Conservation (phyloP, 495 filamentous ascomycete species). For the Penicillium angulare region DNA sequence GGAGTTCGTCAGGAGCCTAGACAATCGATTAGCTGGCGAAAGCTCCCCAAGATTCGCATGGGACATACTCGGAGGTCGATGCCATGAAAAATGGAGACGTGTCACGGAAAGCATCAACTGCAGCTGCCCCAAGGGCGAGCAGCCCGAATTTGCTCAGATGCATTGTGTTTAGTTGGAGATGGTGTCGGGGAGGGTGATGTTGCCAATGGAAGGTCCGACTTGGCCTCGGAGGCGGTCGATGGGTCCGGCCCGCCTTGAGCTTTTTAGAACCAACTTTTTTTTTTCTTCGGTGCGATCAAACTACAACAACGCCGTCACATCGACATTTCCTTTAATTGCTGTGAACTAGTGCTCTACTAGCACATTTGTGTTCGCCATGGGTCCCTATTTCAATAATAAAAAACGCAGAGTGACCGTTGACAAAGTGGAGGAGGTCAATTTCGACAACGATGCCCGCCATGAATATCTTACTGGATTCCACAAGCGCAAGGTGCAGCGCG, state of each 20-base stretch:
- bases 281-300: slow-evolving; percentile 10
- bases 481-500: slow-evolving; percentile 84
- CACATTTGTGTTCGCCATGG: slow-evolving; percentile 27
- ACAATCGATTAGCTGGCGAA: slow-evolving; percentile 31
- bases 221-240: slow-evolving; percentile 34
- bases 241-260: slow-evolving; percentile 22
- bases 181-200: slow-evolving; percentile 19
- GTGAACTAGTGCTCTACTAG: too few relatives aligned
- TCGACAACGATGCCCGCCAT: slow-evolving; percentile 71
- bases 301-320: slow-evolving; percentile 2
- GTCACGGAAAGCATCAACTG: slow-evolving; percentile 71
- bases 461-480: slow-evolving; percentile 95
- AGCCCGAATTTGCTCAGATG: slow-evolving; percentile 58
- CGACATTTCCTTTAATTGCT: too few relatives aligned
- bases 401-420: slow-evolving; percentile 59
- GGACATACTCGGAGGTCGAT: slow-evolving; percentile 71
- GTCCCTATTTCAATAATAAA: slow-evolving; percentile 54
- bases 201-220: slow-evolving; percentile 28
- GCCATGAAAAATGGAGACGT: slow-evolving; percentile 85
- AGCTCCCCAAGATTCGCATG: slow-evolving; percentile 13
- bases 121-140: slow-evolving; percentile 58
- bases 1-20: slow-evolving; percentile 44
- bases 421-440: slow-evolving; percentile 73
- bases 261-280: slow-evolving; percentile 25
- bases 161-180: slow-evolving; percentile 48